These are phyloP conservation scores for Scleromitrula shiraiana DNA, from an alignment of 2,329 filamentous ascomycete genomes.

Conservation along the genomic window DNA sequence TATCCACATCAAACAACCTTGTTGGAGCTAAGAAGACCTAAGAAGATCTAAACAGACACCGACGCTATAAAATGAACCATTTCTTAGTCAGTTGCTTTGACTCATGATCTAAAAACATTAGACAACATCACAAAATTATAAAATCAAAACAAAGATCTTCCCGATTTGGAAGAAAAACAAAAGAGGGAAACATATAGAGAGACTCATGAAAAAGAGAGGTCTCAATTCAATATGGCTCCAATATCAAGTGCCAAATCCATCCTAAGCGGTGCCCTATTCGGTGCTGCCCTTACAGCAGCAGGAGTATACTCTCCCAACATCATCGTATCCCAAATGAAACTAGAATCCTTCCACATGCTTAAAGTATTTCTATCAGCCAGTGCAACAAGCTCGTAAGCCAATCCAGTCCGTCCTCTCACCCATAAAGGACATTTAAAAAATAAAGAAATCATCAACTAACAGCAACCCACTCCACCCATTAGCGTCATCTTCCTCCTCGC, in stretches of 20 bases:
- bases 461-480: neutral
- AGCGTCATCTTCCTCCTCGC: constrained; percentile 39
- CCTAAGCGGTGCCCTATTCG: constrained; percentile 46
- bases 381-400: constrained; percentile 50
- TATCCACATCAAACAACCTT: too few species aligned
- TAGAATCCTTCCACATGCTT: constrained; percentile 58
- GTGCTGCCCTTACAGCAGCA: constrained; percentile 50
- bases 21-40: too few species aligned
- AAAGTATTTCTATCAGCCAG: constrained; percentile 56
- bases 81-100: neutral
- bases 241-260: constrained; percentile 3
- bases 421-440: neutral
- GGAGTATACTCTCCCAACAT: constrained; percentile 53
- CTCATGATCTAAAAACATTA: too few species aligned
- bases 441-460: neutral
- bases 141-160: neutral
- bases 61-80: neutral
- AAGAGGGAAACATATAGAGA: neutral
- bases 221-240: constrained; percentile 3
- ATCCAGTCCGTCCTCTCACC: neutral
- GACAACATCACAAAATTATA: neutral
- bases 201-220: too few species aligned
- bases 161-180: neutral
- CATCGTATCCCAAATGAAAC: constrained; percentile 52
- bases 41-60: too few species aligned